Percentiles rank a stretch among this genome's conserved stretches.
phyloP scores from a whole-genome alignment of 1,139 yeast genomes.

The Sugiyamaella pinicola region DNA sequence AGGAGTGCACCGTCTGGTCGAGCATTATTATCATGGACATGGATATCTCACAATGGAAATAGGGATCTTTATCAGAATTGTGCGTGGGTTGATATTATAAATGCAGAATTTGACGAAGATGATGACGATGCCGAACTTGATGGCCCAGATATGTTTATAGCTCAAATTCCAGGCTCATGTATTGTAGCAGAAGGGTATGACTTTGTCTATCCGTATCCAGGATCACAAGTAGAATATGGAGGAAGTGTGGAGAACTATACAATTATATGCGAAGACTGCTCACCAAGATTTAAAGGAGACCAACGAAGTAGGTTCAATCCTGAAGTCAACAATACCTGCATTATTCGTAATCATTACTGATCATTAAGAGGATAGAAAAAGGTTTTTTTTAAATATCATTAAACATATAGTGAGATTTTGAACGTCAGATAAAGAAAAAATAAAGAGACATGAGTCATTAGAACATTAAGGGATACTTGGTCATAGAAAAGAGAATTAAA shows the following conservation, averaged over 20 bases:
- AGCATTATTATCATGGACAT: conserved; percentile 36
- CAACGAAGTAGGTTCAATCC: conserved; percentile 11
- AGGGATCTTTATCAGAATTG: conserved; percentile 38
- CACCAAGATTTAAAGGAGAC: conserved; percentile 11
- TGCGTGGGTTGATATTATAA: conserved; percentile 36
- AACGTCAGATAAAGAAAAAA: too few relatives aligned
- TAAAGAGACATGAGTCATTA: conserved; percentile 8
- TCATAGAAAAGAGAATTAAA: not conserved
- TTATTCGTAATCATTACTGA: conserved; percentile 8
- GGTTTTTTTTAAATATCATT: too few relatives aligned
- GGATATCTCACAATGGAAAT: conserved; percentile 36
- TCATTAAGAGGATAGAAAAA: not conserved
- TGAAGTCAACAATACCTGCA: conserved; percentile 20
- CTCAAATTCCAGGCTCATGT: conserved; percentile 32
- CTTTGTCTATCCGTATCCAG: conserved; percentile 35
- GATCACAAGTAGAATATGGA: conserved; percentile 32
- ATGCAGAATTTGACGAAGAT: conserved; percentile 19
- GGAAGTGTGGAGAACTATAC: conserved; percentile 32
- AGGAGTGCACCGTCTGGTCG: conserved; percentile 33
- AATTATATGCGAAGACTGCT: conserved; percentile 25
- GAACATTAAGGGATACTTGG: too few relatives aligned
- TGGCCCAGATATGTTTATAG: conserved; percentile 32
- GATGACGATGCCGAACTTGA: conserved; percentile 14
- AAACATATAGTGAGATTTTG: conserved; percentile 5
- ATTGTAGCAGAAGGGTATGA: conserved; percentile 34